Base-by-base conservation (phyloP, 1,139 yeast species). In the Saccharomyces pastorianus region DNA sequence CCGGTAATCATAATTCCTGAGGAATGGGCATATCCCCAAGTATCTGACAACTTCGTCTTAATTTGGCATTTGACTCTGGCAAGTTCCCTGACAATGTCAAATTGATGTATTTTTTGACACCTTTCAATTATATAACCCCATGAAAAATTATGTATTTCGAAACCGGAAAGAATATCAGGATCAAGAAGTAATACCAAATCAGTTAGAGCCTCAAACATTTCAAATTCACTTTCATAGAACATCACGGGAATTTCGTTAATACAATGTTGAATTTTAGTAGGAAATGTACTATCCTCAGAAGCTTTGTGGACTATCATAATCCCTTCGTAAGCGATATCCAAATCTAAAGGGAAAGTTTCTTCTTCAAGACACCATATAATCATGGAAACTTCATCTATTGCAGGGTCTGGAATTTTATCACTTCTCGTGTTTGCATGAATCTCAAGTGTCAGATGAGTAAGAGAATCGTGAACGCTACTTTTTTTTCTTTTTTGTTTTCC, bases 121-220 rank as follows among this genome's bases (percentile, higher is more conserved):
- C 99, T 70, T 56, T 88, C 95, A 44, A 88, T 76, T 0, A 91
- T 55, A 63, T 88, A 93, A 0, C 99, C 98, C 97, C 98, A 91
- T 0, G 97, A 88, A 1, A 79, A 64, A 1, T 84, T 73, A 62
- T 89, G 88, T 8, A 89, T 78, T 64, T 93, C 99, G 67, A 80
- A 93, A 0, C 98, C 98, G 0, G 89, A 77, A 6, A 95, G 66
- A 44, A 93, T 81, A 67, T 93, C 99, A 0, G 99, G 98, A 64
- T 93, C 98, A 53, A 82, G 76, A 2, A 73, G 61, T 28, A 82
- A 77, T 0, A 88, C 83, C n/a, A 85, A 58, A 1, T 76, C 73
- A 0, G 83, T 70, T 6, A 91, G 71, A 7, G 76, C 76, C 6
- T 76, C 72, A 3, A 90, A 65, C 80, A 87, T 74, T 4, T 75